Evolutionary conservation across 2,329 filamentous ascomycete species (phyloP).

Genomic region (Fusarium proliferatum): DNA sequence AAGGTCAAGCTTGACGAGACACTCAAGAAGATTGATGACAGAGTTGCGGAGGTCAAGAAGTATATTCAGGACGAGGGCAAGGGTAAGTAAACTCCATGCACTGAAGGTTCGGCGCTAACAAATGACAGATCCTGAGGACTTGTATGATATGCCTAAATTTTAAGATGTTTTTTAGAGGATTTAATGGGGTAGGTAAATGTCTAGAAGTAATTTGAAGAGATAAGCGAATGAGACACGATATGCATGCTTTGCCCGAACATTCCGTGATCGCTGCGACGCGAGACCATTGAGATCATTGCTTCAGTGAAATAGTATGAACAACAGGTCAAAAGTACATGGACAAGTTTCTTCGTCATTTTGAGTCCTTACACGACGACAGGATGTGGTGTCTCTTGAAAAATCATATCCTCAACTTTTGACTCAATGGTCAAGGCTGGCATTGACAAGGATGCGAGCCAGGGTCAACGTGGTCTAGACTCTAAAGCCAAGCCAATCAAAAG

Average conservation of each 20-base stretch:
- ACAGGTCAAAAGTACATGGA: neutral
- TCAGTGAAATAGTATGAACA: neutral
- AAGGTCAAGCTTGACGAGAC: constrained; percentile 57
- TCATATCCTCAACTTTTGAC: neutral
- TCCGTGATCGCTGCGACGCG: neutral
- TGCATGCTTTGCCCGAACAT: neutral
- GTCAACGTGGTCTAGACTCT: neutral
- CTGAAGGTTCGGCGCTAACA: neutral
- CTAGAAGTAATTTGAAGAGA: neutral
- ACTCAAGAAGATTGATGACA: constrained; percentile 59
- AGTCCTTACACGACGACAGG: neutral
- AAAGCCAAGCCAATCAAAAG: neutral
- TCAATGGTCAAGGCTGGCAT: neutral
- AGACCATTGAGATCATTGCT: neutral
- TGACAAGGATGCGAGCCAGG: neutral
- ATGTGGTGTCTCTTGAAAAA: neutral
- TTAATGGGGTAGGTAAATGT: neutral
- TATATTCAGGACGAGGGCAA: constrained; percentile 65
- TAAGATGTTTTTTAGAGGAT: neutral
- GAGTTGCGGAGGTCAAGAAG: constrained; percentile 60
- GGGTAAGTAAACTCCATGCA: constrained; percentile 50
- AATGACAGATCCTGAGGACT: constrained; percentile 34
- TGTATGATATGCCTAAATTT: constrained; percentile 38
- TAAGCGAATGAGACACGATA: neutral
- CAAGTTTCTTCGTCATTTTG: neutral